Percentiles rank a stretch among this genome's conserved stretches.
Evolutionary conservation across 2,329 filamentous ascomycete species (phyloP).

Genomic region (Talaromyces sp.): DNA sequence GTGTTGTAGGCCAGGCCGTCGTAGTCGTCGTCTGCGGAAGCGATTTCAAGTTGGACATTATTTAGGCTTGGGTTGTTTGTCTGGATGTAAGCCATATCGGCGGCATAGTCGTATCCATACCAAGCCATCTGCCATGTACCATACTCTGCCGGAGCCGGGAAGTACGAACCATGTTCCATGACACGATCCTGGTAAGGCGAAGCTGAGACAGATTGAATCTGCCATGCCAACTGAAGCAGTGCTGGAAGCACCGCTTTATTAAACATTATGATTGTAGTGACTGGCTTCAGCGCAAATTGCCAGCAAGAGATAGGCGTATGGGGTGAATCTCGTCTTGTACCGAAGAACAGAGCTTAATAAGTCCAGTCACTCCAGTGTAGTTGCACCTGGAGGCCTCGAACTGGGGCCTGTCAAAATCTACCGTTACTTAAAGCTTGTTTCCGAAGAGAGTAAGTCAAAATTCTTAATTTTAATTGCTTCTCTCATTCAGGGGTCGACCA

Average conservation of each 20-base stretch:
- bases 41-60: slow-evolving; percentile 15
- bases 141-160: background rate
- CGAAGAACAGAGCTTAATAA: background rate
- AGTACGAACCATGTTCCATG: background rate
- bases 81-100: slow-evolving; percentile 7
- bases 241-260: background rate
- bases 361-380: background rate
- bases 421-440: background rate
- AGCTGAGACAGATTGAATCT: background rate
- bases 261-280: background rate
- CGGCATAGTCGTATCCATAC: background rate
- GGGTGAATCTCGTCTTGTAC: no score
- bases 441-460: background rate
- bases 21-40: background rate
- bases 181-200: background rate
- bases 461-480: background rate
- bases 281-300: background rate
- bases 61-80: slow-evolving; percentile 14
- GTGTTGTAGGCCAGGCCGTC: slow-evolving; percentile 4
- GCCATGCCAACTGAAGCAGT: background rate
- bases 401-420: background rate
- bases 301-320: background rate
- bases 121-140: background rate
- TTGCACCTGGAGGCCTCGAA: background rate
- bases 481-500: background rate